A percentile compares a stretch with the other conserved stretches of the same genome.
Conservation (phyloP, 2,329 filamentous ascomycete species). For the Mollisiaceae sp. region DNA sequence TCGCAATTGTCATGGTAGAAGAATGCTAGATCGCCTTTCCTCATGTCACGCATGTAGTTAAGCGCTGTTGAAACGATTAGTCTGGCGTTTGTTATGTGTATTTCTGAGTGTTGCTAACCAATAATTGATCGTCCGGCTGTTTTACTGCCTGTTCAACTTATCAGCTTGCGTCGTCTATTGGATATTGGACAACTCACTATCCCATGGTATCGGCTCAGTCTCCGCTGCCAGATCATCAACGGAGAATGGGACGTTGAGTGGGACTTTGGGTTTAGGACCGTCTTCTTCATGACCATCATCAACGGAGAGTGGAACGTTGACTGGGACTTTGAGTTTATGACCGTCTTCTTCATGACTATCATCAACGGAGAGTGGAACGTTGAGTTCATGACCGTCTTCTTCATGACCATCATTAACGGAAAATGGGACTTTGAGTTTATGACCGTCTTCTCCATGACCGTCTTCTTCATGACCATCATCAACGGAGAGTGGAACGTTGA, state of each 20-base stretch:
- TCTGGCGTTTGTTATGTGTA: neutral
- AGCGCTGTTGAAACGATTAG: conserved; percentile 57
- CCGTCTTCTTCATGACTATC: conserved; percentile 88
- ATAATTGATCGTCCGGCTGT: too few species aligned
- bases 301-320: conserved; percentile 92
- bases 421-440: too few species aligned
- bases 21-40: conserved; percentile 87
- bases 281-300: conserved; percentile 87
- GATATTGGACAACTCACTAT: conserved; percentile 64
- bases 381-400: too few species aligned
- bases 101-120: conserved; percentile 41
- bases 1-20: conserved; percentile 98
- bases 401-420: conserved; percentile 92
- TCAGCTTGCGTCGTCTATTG: conserved; percentile 14
- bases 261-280: too few species aligned
- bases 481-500: conserved; percentile 94
- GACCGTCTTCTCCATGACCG: too few species aligned
- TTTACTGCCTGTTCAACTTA: conserved; percentile 49
- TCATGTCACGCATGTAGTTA: conserved; percentile 92
- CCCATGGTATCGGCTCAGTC: conserved; percentile 84
- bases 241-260: conserved; percentile 92
- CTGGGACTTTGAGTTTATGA: too few species aligned
- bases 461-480: conserved; percentile 95
- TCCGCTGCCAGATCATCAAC: conserved; percentile 85
- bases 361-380: conserved; percentile 94